Conservation (phyloP, 768 basidiomycete species). For the Hortiboletus flavorubellus region DNA sequence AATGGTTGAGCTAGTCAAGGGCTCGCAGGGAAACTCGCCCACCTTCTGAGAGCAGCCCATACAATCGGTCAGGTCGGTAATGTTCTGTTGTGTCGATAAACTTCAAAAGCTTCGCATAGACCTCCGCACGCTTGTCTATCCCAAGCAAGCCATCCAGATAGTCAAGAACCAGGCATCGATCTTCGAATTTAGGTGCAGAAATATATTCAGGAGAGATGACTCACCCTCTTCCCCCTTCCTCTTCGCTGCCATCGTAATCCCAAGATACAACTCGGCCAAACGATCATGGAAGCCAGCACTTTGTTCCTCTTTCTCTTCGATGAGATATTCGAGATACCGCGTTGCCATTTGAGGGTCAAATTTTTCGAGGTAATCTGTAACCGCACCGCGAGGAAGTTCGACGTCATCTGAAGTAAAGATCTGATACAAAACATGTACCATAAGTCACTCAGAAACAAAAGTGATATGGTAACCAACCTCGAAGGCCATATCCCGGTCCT, state of each 20-base stretch:
- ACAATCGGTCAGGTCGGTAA: constrained; percentile 77
- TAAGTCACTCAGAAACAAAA: background rate
- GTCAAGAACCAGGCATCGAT: background rate
- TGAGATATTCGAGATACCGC: constrained; percentile 83
- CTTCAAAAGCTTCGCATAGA: constrained; percentile 67
- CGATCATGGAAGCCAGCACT: constrained; percentile 78
- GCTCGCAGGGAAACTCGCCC: constrained; percentile 11
- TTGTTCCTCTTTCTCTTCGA: constrained; percentile 68
- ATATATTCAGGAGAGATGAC: constrained; percentile 12
- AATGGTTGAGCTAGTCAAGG: background rate
- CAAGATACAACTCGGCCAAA: constrained; percentile 82
- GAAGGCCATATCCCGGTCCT: constrained; percentile 69
- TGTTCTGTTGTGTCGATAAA: constrained; percentile 71
- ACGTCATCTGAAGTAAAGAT: constrained; percentile 96
- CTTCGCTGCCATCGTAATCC: constrained; percentile 58
- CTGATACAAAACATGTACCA: constrained; percentile 35
- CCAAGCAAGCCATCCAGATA: background rate
- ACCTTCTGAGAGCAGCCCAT: constrained; percentile 85
- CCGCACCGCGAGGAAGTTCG: constrained; percentile 75
- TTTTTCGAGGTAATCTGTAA: constrained; percentile 74
- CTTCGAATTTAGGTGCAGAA: background rate
- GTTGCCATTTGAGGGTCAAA: constrained; percentile 67
- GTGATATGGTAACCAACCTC: constrained; percentile 45
- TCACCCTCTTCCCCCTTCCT: constrained; percentile 57
- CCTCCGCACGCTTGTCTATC: constrained; percentile 46